Evolutionary conservation across 768 basidiomycete genomes (phyloP), one percentile per base, ranked within the genome.

Genomic region (Leccinum broughii): DNA sequence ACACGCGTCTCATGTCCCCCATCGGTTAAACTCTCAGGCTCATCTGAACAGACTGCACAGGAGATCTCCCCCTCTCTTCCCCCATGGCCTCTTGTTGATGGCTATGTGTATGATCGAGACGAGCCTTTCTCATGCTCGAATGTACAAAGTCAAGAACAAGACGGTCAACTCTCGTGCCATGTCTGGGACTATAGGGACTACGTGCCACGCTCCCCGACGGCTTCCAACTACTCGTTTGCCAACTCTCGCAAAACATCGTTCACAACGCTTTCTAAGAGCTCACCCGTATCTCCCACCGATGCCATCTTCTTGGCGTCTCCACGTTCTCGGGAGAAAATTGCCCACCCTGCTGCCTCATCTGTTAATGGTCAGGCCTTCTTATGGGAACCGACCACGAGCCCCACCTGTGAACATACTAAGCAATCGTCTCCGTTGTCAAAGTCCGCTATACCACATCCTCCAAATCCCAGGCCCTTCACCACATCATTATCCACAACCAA

Each of bases 1-100:
- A 68, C 56, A 24, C 58, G 69, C 41, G 69, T 75, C 1, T 75
- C 72, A 3, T 69, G 69, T 57, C 68, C 74, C 1, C 69, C 71
- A 11, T 75, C 73, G 0, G 72, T 69, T 39, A 75, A 64, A 7
- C 64, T 71, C 57, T 71, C 73, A 3, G 24, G 24, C 24, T 24
- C 24, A 24, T 75, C 73, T 0, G 71, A 73, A 11, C 71, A 70
- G 28, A 68, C 64, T 44, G 61, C 69, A 0, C 71, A 65, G 28
- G 73, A 73, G 13, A 49, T 66, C 2, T 54, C 71, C 0, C 55
- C 64, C 0, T 70, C 71, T 0, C 52, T 62, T 0, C 66, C 70
- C 26, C 66, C 69, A 2, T 73, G 69, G 17, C 58, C 57, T 6
- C 46, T 55, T 35, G 49, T 64, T 2, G 64, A 62, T 9, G 51